Base-by-base conservation (phyloP, 1,139 yeast species). In the Scheffersomyces illinoinensis region DNA sequence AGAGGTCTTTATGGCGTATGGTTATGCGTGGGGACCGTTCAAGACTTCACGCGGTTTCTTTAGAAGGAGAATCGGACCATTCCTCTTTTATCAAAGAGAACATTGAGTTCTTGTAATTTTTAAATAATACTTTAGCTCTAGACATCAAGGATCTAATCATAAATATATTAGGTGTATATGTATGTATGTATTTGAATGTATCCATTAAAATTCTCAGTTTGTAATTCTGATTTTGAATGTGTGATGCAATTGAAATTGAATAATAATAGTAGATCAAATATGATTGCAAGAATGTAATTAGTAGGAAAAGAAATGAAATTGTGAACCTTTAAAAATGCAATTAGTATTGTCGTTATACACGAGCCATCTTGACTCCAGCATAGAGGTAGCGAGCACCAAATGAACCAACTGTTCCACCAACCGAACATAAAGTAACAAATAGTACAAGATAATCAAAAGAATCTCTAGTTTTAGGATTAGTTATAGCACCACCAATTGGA, bases 401-500 rank as follows among this genome's bases (percentile, higher is more conserved):
- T n/a, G 74, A 70, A 2, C 74, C 72, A 24, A 62, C 49, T 0
- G 76, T 69, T 0, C 77, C 78, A 7, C 66, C 60, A 14, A 68
- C 56, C 0, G 76, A 71, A 53, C 69, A 62, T 8, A 66, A 62
- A 3, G 74, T 69, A 19, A 74, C 69, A 59, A 75, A 74, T 4
- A 71, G 64, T 8, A 74, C 77, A 65, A 75, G 63, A 58, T 74
- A 61, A 54, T 75, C 75, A 57, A 62, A 75, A 24, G 69, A 63
- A 20, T 62, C 60, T n/a, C 59, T 50, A 4, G 68, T 59, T 5
- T 67, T 66, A 26, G 62, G 50, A 18, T 66, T 69, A 3, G 72
- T 71, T 24, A 76, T 74, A 20, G 78, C 79, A 1, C 80, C 78
- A 6, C 77, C 79, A 57, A 76, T 68, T 0, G 79, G 79, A 18